Conservation (phyloP, 441 rosid species). For the Codiaeum variegatum region DNA sequence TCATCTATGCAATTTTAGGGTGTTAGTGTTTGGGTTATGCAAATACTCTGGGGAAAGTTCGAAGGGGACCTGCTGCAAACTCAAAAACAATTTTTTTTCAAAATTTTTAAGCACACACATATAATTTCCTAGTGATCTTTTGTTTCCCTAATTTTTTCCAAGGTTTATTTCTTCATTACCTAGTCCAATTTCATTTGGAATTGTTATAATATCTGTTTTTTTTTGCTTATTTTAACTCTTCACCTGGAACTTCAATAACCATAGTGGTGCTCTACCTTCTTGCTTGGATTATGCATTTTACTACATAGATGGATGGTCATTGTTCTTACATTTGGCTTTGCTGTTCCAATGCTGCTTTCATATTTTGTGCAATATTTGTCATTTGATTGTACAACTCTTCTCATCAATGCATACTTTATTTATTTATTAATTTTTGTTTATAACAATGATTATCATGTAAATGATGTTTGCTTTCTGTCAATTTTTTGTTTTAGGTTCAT, state of each 20-base stretch:
- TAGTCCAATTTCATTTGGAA: not conserved
- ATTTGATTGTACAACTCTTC: conserved; percentile 5
- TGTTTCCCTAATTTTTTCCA: not conserved
- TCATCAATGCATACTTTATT: not conserved
- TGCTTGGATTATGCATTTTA: not conserved
- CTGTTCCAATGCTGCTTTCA: conserved; percentile 1
- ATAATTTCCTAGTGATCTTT: not conserved
- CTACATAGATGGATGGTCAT: not conserved
- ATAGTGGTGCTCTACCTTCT: not conserved
- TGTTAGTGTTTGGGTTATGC: not conserved
- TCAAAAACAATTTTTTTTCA: too few relatives aligned
- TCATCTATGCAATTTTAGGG: not conserved
- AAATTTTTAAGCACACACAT: not conserved
- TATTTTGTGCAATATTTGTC: not conserved
- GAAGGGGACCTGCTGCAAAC: too few relatives aligned
- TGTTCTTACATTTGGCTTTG: conserved; percentile 1
- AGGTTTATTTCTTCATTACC: not conserved
- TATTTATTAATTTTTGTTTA: not conserved
- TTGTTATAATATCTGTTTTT: not conserved
- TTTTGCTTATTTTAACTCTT: not conserved
- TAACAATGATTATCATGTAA: not conserved
- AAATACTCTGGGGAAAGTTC: too few relatives aligned
- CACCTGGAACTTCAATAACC: not conserved
- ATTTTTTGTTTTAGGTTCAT: conserved; percentile 56
- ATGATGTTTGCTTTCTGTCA: not conserved